Conservation (phyloP, 2,329 filamentous ascomycete species). For the Dactylonectria estremocensis region DNA sequence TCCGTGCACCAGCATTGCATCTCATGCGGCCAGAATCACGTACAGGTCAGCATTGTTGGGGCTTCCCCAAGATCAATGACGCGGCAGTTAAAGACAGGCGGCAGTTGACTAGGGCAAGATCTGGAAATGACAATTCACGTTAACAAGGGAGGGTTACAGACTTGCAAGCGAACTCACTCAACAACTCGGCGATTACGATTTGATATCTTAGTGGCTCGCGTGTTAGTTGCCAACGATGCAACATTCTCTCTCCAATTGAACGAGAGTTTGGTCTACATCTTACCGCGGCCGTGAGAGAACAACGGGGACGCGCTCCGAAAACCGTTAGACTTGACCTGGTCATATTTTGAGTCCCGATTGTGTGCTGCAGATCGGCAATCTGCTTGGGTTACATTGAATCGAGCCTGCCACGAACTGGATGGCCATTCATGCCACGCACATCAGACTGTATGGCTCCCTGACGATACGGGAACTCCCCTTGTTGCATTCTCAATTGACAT, state of each 20-base stretch:
- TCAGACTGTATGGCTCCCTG: slow-evolving; percentile 1
- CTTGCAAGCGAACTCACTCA: slow-evolving; percentile 25
- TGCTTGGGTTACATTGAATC: slow-evolving; percentile 28
- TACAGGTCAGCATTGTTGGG: slow-evolving; percentile 22
- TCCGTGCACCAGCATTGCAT: slow-evolving; percentile 17
- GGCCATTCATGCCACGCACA: slow-evolving; percentile 14
- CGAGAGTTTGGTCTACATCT: not conserved
- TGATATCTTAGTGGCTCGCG: not conserved
- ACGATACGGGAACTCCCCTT: not conserved
- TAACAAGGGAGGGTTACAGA: slow-evolving; percentile 15
- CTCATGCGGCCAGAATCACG: slow-evolving; percentile 27
- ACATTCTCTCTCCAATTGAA: slow-evolving; percentile 2
- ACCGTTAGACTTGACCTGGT: slow-evolving; percentile 18
- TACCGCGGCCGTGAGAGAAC: not conserved
- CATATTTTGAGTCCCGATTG: not conserved
- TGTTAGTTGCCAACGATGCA: slow-evolving; percentile 31
- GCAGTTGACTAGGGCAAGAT: slow-evolving; percentile 18
- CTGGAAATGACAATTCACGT: slow-evolving; percentile 18
- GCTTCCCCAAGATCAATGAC: not conserved
- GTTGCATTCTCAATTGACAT: slow-evolving; percentile 14
- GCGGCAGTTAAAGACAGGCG: slow-evolving; percentile 25
- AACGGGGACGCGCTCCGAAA: slow-evolving; percentile 12
- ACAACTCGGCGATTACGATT: slow-evolving; percentile 5
- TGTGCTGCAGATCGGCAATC: slow-evolving; percentile 18
- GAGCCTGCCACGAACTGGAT: slow-evolving; percentile 15